Base-by-base conservation (phyloP, 176 grass and related monocot species). In the Oryza glaberrima region DNA sequence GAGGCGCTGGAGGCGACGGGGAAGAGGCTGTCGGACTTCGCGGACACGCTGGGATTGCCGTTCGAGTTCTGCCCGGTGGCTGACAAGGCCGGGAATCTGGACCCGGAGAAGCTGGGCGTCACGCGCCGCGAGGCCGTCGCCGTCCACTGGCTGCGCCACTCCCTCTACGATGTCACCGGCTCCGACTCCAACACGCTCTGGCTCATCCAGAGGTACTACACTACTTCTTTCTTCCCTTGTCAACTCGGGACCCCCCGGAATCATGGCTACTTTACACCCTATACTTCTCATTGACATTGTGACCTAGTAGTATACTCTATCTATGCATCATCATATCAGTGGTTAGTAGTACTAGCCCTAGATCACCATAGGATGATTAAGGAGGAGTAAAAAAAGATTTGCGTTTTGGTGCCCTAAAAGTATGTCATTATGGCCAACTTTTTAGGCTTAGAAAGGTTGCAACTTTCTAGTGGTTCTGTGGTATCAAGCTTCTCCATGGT, bases 81-180 rank as follows among this genome's bases (percentile, higher is more conserved):
- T 0, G 88, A 97, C 75, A 97, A 94, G 90, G 86, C 88, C 44
- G 88, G 95, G 8, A 91, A 94, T 49, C 84, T 97, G 0, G 92
- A 97, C 82, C 88, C 86, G n/a, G 92, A 90, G 30, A 85, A 88
- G 47, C 88, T 97, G 5, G 92, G 88, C 2, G 90, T 92, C 41
- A 83, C 74, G 26, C 70, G 90, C 0, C 86, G 92, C 1, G 92
- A 97, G 81, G 90, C 84, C 14, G 70, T 97, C 38, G 95, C 92
- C 36, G 92, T 97, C 14, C 92, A 97, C 83, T 94, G 92, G 95
- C 87, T 97, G 0, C 95, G 86, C 82, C 92, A 94, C 88, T 91
- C 95, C 0, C 90, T 97, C 60, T 97, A 97, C 87, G 92, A 94
- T 48, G 90, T 94, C 70, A 92, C 89, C 12, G 90, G 90, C 36